Evolutionary conservation across 441 rosid genomes (phyloP).

Genomic region (Kokia cookei): DNA sequence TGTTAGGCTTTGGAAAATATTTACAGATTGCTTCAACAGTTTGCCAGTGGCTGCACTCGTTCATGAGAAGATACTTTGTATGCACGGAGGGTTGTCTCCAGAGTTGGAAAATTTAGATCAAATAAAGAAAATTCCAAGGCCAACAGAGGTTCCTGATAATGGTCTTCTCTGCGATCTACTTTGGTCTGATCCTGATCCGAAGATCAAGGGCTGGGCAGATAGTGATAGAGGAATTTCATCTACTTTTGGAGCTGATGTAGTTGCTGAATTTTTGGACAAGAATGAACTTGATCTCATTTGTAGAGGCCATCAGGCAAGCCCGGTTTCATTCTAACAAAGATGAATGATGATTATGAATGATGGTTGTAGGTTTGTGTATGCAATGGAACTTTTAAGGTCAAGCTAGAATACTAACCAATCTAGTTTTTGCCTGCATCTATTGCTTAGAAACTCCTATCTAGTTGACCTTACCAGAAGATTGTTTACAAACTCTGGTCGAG

Average conservation of each 20-base stretch:
- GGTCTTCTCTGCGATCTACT: slow-evolving; percentile 96
- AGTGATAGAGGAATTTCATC: slow-evolving; percentile 95
- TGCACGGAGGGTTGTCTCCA: slow-evolving; percentile 97
- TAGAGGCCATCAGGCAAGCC: slow-evolving; percentile 88
- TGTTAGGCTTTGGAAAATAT: slow-evolving; percentile 91
- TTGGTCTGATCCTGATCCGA: slow-evolving; percentile 94
- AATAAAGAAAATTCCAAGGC: slow-evolving; percentile 75
- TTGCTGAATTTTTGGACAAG: slow-evolving; percentile 81
- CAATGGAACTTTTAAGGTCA: neutral
- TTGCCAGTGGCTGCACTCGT: slow-evolving; percentile 91
- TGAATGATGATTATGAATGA: neutral
- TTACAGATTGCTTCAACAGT: slow-evolving; percentile 90
- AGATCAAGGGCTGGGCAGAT: slow-evolving; percentile 72
- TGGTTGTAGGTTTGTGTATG: neutral
- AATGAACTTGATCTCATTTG: slow-evolving; percentile 95
- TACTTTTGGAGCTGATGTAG: slow-evolving; percentile 82
- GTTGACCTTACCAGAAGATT: neutral
- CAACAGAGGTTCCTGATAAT: slow-evolving; percentile 80
- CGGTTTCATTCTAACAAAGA: slow-evolving; percentile 5
- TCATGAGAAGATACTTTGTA: slow-evolving; percentile 83
- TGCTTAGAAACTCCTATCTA: neutral
- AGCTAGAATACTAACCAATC: neutral
- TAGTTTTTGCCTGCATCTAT: neutral
- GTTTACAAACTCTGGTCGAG: neutral
- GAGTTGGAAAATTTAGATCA: slow-evolving; percentile 70